Evolutionary conservation across 495 filamentous ascomycete genomes (phyloP).

Genomic region (Penicillium bialowiezense): DNA sequence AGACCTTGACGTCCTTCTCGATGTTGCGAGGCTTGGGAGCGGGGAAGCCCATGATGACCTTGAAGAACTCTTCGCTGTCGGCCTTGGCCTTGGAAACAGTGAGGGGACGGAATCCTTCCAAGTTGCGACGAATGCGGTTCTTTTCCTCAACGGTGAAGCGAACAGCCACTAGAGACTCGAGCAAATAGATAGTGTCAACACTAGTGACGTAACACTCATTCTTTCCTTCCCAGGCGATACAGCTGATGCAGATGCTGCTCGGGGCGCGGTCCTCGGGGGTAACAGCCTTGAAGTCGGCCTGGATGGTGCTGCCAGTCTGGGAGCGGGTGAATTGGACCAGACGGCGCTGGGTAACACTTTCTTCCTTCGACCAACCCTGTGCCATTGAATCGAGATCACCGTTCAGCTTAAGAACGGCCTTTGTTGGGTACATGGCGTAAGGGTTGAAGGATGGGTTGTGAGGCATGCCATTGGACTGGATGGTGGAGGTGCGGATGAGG

Average conservation of each 20-base stretch:
- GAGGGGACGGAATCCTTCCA: conserved; percentile 85
- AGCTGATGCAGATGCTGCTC: conserved; percentile 82
- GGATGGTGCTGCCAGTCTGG: conserved; percentile 72
- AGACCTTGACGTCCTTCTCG: conserved; percentile 98
- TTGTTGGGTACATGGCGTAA: conserved; percentile 79
- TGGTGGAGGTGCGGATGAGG: conserved; percentile 80
- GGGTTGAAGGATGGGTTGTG: conserved; percentile 64
- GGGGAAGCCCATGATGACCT: conserved; percentile 97
- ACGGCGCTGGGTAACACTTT: conserved; percentile 70
- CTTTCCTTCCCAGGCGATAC: conserved; percentile 91
- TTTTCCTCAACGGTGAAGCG: conserved; percentile 94
- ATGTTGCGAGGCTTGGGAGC: conserved; percentile 94
- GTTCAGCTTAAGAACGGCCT: conserved; percentile 78
- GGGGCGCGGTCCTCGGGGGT: conserved; percentile 62
- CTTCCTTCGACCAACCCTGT: conserved; percentile 74
- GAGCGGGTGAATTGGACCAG: conserved; percentile 82
- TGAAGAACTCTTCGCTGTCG: conserved; percentile 96
- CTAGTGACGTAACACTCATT: conserved; percentile 88
- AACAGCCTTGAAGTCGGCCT: conserved; percentile 68
- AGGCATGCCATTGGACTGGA: conserved; percentile 52
- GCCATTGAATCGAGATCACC: conserved; percentile 82
- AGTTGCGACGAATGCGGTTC: conserved; percentile 91
- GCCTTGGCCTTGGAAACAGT: conserved; percentile 90
- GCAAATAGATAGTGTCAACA: conserved; percentile 89
- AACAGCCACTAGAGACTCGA: conserved; percentile 80